phyloP scores from a whole-genome alignment of 1,284 basidiomycete genomes.

The Cutaneotrichosporon cavernicola region DNA sequence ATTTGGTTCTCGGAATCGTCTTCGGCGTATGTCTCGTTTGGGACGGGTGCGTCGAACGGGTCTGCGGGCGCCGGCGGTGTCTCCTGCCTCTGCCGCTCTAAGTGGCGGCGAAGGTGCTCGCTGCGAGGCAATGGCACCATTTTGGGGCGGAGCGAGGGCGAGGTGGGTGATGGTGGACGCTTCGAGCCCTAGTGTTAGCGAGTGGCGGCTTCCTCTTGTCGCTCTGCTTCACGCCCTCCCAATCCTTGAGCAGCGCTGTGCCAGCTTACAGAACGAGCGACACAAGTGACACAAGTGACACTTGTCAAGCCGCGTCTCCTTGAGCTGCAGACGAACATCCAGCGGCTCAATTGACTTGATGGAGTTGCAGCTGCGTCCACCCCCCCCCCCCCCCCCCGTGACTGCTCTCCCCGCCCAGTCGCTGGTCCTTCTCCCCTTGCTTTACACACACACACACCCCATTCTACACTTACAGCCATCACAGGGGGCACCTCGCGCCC shows the following conservation, averaged over 20 bases:
- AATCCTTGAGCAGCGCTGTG: too few species aligned
- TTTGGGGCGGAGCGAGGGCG: constrained; percentile 40
- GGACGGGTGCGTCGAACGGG: constrained; percentile 49
- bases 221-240: too few species aligned
- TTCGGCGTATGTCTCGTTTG: constrained; percentile 47
- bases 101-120: constrained; percentile 38
- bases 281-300: too few species aligned
- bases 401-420: background rate
- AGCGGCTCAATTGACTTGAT: too few species aligned
- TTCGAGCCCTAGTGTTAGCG: constrained; percentile 42
- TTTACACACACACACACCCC: background rate
- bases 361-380: too few species aligned
- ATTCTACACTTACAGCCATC: constrained; percentile 45
- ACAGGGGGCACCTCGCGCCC: constrained; percentile 48
- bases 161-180: constrained; percentile 47
- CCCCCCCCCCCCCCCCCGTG: too few species aligned
- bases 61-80: constrained; percentile 31
- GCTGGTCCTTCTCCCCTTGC: background rate
- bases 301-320: too few species aligned
- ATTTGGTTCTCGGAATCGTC: constrained; percentile 25
- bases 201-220: too few species aligned
- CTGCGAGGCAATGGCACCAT: constrained; percentile 35
- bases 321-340: too few species aligned
- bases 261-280: background rate
- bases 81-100: constrained; percentile 37